A percentile compares a stretch with the other conserved stretches of the same genome.
Evolutionary conservation across 257 asterid species (phyloP).

Genomic region (Avicennia marina): DNA sequence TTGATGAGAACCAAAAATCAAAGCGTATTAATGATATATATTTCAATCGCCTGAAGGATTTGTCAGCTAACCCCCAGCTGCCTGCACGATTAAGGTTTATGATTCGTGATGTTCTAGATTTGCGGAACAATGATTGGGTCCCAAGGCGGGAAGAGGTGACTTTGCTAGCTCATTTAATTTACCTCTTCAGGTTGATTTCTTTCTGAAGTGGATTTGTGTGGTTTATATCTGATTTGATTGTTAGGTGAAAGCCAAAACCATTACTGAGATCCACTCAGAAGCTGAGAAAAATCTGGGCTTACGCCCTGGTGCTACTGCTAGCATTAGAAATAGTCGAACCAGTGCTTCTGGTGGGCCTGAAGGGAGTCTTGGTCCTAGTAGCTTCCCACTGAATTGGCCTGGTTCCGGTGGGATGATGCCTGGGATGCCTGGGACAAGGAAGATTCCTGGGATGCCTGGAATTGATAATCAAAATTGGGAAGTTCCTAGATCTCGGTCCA

Average conservation of each 20-base stretch:
- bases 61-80: slow-evolving; percentile 70
- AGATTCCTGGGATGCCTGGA: slow-evolving; percentile 84
- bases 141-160: slow-evolving; percentile 95
- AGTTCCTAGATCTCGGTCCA: slow-evolving; percentile 66
- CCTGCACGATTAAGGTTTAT: slow-evolving; percentile 76
- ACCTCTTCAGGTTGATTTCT: not conserved
- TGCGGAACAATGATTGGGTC: slow-evolving; percentile 74
- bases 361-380: slow-evolving; percentile 59
- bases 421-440: slow-evolving; percentile 92
- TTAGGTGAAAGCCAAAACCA: slow-evolving; percentile 90
- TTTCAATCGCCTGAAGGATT: slow-evolving; percentile 66
- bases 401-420: slow-evolving; percentile 98
- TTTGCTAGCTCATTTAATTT: not conserved
- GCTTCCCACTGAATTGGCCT: slow-evolving; percentile 68
- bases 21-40: slow-evolving; percentile 63
- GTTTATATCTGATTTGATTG: slow-evolving; percentile 9
- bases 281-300: slow-evolving; percentile 92
- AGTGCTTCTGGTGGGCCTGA: slow-evolving; percentile 44
- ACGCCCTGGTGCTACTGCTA: slow-evolving; percentile 94
- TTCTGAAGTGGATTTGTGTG: not conserved
- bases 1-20: slow-evolving; percentile 72
- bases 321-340: slow-evolving; percentile 64
- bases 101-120: slow-evolving; percentile 81
- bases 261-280: slow-evolving; percentile 84
- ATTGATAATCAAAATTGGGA: slow-evolving; percentile 79